Evolutionary conservation across 176 grass and related monocot genomes (phyloP).

Genomic region (Phyllostachys edulis): DNA sequence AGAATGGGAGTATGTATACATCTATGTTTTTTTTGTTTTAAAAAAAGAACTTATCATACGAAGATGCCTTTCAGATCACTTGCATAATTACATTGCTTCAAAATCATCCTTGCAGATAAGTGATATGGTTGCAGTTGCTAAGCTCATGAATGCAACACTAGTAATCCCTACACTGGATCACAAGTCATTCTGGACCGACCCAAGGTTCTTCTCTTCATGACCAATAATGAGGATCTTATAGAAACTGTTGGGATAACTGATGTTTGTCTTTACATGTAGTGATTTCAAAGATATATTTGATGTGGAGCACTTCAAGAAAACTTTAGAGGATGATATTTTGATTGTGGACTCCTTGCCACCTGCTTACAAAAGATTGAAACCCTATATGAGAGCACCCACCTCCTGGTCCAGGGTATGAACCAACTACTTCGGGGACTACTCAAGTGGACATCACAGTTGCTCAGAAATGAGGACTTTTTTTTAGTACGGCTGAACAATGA

Average conservation of each 20-base stretch:
- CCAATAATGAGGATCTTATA: background rate
- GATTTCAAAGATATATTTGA: slow-evolving; percentile 96
- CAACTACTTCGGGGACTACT: slow-evolving; percentile 18
- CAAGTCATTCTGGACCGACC: slow-evolving; percentile 80
- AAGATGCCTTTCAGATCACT: slow-evolving; percentile 13
- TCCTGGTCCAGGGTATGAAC: slow-evolving; percentile 85
- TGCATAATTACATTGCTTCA: slow-evolving; percentile 15
- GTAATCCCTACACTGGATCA: slow-evolving; percentile 77
- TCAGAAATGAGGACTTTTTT: slow-evolving; percentile 4
- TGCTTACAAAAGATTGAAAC: slow-evolving; percentile 52
- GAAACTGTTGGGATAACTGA: slow-evolving; percentile 21
- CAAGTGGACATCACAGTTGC: background rate
- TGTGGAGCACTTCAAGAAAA: slow-evolving; percentile 72
- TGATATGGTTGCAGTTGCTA: slow-evolving; percentile 79
- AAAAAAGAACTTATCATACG: background rate
- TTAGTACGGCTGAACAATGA: background rate
- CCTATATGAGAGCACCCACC: slow-evolving; percentile 56
- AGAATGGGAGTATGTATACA: slow-evolving; percentile 64
- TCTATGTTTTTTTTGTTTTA: background rate
- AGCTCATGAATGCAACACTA: slow-evolving; percentile 82
- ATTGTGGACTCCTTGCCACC: slow-evolving; percentile 71
- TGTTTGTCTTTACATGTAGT: slow-evolving; percentile 44
- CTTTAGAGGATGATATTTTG: slow-evolving; percentile 64
- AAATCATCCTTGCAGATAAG: slow-evolving; percentile 61
- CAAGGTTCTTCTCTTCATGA: slow-evolving; percentile 44